These are phyloP conservation scores for Fusarium acutatum DNA, from an alignment of 2,329 filamentous ascomycete species.

Conservation along the genomic window DNA sequence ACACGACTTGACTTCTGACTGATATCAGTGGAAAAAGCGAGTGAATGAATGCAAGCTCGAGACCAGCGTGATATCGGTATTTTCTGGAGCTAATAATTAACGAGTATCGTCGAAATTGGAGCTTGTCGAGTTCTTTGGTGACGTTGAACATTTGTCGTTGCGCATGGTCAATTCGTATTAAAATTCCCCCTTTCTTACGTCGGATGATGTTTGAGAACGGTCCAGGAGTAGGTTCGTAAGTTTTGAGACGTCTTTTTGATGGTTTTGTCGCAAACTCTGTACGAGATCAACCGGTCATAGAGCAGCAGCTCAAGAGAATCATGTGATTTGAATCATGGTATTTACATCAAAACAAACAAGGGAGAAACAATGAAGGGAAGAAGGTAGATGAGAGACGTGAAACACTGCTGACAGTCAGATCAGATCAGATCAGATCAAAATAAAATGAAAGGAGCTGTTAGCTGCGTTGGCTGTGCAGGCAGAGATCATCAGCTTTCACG, in stretches of 20 bases:
- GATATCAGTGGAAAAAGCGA: background rate
- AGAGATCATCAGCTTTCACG: slow-evolving; percentile 3
- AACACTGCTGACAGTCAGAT: background rate
- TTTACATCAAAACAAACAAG: background rate
- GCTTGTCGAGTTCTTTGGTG: background rate
- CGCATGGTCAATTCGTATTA: background rate
- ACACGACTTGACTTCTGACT: no score
- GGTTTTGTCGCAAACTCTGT: background rate
- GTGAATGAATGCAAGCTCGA: background rate
- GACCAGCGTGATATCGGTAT: background rate
- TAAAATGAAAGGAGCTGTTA: slow-evolving; percentile 4
- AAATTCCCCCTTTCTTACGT: no score
- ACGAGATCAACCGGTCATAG: background rate
- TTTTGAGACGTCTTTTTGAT: background rate
- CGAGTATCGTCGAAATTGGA: background rate
- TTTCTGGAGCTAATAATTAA: background rate
- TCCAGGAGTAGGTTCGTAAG: background rate
- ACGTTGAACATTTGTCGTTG: background rate
- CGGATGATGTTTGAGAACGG: background rate
- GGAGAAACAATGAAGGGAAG: background rate
- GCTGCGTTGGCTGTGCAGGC: background rate
- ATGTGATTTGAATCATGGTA: background rate
- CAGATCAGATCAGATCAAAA: background rate
- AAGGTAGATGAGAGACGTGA: background rate
- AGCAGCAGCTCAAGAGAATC: background rate